Conservation (phyloP, 352 stramenopile species). For the Globisporangium emineosum region DNA sequence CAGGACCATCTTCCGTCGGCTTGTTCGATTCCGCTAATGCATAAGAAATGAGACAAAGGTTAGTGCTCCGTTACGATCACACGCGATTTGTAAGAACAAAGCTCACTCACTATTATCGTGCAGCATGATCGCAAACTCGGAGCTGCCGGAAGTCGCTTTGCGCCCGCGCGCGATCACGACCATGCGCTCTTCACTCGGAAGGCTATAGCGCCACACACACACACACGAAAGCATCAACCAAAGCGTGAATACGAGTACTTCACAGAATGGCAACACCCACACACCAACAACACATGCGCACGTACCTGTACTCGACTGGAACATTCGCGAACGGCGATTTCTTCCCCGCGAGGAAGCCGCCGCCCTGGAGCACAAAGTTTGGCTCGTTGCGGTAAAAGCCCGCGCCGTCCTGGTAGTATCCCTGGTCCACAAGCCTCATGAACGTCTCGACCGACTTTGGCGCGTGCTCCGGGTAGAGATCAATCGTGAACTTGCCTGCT, state of each 20-base stretch:
- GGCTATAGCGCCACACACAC: conserved; percentile 21
- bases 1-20: conserved; percentile 54
- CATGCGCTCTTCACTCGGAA: conserved; percentile 76
- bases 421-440: conserved; percentile 53
- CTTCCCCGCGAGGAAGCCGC: conserved; percentile 71
- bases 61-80: not conserved
- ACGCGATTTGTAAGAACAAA: not conserved
- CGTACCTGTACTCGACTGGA: conserved; percentile 71
- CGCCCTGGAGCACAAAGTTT: conserved; percentile 76
- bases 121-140: conserved; percentile 86
- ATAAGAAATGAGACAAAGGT: not conserved
- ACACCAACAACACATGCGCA: not conserved
- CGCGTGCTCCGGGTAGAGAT: conserved; percentile 77
- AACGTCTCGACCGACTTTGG: conserved; percentile 75
- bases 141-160: conserved; percentile 66
- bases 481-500: conserved; percentile 64
- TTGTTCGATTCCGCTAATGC: conserved; percentile 43
- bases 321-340: conserved; percentile 62
- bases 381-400: conserved; percentile 86
- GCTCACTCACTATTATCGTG: conserved; percentile 64
- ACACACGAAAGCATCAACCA: not conserved
- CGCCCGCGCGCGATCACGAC: conserved; percentile 74
- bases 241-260: not conserved
- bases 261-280: not conserved
- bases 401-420: conserved; percentile 67